Evolutionary conservation across 2,329 filamentous ascomycete genomes (phyloP), one percentile per base, ranked within the genome.

Genomic region (Pestalotiopsis sp.): DNA sequence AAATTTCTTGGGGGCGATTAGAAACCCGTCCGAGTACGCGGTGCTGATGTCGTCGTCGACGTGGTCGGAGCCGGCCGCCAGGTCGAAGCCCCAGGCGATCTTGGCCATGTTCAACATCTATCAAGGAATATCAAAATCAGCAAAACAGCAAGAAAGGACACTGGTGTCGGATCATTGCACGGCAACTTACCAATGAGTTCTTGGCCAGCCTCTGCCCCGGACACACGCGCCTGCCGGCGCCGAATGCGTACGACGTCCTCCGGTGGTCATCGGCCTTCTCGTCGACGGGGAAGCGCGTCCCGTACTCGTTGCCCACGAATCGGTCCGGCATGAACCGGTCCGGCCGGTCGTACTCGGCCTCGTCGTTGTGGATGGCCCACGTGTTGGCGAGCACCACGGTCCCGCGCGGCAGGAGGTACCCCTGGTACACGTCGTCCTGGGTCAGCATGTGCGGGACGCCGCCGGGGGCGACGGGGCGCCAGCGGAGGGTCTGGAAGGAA

Each of bases 321-420:
- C 72, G 71, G 12, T 67, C 64, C 5, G 72, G 72, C 9, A 65
- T n/a, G 57, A 69, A 73, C 4, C 27, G 41, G n/a, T 69, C 71
- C 4, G 72, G 72, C 2, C 66, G 56, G 12, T 72, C 68, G 45
- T 70, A 72, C 3, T 70, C 63, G 17, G 69, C 69, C 4, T 70
- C 65, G 31, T 72, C 69, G 38, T 70, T 68, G 12, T 65, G 58
- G 23, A 73, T 73, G 12, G 70, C 69, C 70, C 70, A 73, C 11
- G 31, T 61, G 31, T 73, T 72, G 7, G 60, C 59, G 5, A 73
- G 41, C 4, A 73, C 36, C 5, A 65, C 65, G 20, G 71, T 72
- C 1, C 69, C 71, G 25, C 70, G 69, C 3, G 69, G 68, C 6
- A 73, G 65, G 2, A 36, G 41, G 20, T 66, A 72, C 12, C 69